Percentiles rank a stretch among this genome's conserved stretches.
Evolutionary conservation across 495 filamentous ascomycete species (phyloP).

Genomic region (Penicillium samsonianum): DNA sequence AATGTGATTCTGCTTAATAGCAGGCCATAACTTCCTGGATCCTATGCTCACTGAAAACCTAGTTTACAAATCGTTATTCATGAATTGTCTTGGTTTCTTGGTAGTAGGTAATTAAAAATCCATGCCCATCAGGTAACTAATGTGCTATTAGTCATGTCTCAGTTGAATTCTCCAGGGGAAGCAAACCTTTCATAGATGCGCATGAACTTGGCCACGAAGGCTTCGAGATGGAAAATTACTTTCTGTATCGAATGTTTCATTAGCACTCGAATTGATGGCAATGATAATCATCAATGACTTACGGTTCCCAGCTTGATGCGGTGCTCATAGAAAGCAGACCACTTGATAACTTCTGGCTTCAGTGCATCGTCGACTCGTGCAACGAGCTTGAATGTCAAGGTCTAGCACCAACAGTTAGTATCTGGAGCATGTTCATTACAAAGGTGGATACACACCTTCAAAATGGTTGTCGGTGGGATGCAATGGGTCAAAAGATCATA

Average conservation of each 20-base stretch:
- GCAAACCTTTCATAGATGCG: constrained; percentile 78
- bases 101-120: constrained; percentile 56
- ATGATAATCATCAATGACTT: constrained; percentile 13
- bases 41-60: constrained; percentile 6
- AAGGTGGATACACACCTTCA: constrained; percentile 60
- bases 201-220: constrained; percentile 98
- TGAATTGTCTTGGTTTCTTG: constrained; percentile 21
- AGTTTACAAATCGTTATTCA: constrained; percentile 41
- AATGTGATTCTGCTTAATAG: not conserved
- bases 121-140: constrained; percentile 86
- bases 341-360: constrained; percentile 90
- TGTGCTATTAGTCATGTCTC: constrained; percentile 22
- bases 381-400: constrained; percentile 89
- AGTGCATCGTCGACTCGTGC: constrained; percentile 81
- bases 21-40: not conserved
- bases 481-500: constrained; percentile 97
- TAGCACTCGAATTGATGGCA: constrained; percentile 15
- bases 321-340: constrained; percentile 97
- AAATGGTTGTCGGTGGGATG: constrained; percentile 87
- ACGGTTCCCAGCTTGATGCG: constrained; percentile 80
- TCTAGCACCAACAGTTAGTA: constrained; percentile 37
- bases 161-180: not conserved
- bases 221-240: constrained; percentile 96
- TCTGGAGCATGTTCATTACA: no score
- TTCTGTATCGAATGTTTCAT: constrained; percentile 54